Evolutionary conservation across 345 rosid species (phyloP).

Genomic region (Camelina laxa): DNA sequence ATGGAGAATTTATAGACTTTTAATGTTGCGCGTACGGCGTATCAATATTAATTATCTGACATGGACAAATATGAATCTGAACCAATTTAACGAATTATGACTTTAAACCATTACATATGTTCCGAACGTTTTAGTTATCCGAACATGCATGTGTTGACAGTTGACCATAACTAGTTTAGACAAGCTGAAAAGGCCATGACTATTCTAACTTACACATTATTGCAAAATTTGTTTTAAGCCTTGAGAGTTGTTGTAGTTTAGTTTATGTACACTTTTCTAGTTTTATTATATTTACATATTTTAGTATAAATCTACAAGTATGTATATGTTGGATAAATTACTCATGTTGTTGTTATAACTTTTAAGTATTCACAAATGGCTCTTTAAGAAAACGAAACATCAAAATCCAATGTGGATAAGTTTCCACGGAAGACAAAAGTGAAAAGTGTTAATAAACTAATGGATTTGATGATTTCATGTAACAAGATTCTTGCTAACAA

Average conservation of each 20-base stretch:
- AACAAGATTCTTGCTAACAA: constrained; percentile 27
- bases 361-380: constrained; percentile 39
- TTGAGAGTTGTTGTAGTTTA: neutral
- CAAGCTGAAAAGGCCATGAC: neutral
- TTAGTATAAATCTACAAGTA: constrained; percentile 1
- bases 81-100: neutral
- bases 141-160: neutral
- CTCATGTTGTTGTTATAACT: constrained; percentile 6
- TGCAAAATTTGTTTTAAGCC: neutral
- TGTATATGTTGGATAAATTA: constrained; percentile 14
- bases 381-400: constrained; percentile 42
- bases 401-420: constrained; percentile 42
- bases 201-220: neutral
- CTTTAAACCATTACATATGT: neutral
- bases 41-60: neutral
- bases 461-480: constrained; percentile 41
- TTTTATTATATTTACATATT: neutral
- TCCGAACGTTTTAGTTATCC: neutral
- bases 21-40: too few species aligned
- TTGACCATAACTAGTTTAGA: neutral
- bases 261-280: constrained; percentile 28
- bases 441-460: constrained; percentile 44
- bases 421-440: constrained; percentile 10
- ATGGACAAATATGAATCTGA: constrained; percentile 4
- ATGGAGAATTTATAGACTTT: too few species aligned